A percentile compares a stretch with the other conserved stretches of the same genome.
Evolutionary conservation across 768 basidiomycete species (phyloP).

Genomic region (Nidularia pulvinata): DNA sequence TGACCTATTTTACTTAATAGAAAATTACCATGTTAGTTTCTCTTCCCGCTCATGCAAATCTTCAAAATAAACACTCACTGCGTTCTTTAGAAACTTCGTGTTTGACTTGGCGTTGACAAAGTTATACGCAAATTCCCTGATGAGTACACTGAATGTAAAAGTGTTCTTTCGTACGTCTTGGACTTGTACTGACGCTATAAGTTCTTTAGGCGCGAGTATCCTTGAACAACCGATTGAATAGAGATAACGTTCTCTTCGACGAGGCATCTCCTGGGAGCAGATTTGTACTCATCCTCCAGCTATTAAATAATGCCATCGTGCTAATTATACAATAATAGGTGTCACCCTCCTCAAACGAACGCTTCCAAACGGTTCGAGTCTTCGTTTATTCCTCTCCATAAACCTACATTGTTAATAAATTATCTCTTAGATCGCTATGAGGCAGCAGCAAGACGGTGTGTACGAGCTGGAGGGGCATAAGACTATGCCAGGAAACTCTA

Average conservation of each 20-base stretch:
- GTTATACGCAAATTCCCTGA: conserved; percentile 12
- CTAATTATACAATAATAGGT: too few relatives aligned
- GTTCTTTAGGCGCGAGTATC: not conserved
- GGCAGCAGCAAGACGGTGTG: not conserved
- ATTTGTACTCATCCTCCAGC: too few relatives aligned
- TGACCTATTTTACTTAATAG: not conserved
- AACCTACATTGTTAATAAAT: too few relatives aligned
- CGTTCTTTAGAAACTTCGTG: conserved; percentile 10
- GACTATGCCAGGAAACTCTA: not conserved
- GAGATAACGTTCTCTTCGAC: not conserved
- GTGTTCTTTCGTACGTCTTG: not conserved
- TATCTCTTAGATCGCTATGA: too few relatives aligned
- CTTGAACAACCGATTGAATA: not conserved
- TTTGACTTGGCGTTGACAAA: conserved; percentile 13
- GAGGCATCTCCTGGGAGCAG: not conserved
- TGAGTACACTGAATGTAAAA: conserved; percentile 13
- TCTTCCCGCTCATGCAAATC: not conserved
- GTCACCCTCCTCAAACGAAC: too few relatives aligned
- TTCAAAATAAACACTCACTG: not conserved
- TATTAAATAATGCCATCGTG: too few relatives aligned
- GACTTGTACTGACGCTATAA: not conserved
- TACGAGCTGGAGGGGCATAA: not conserved
- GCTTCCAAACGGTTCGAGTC: too few relatives aligned
- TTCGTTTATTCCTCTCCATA: too few relatives aligned
- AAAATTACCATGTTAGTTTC: conserved; percentile 8